Conservation (phyloP, 371 early-diverging fungal genomes). For the Syncephalastrum sp. region DNA sequence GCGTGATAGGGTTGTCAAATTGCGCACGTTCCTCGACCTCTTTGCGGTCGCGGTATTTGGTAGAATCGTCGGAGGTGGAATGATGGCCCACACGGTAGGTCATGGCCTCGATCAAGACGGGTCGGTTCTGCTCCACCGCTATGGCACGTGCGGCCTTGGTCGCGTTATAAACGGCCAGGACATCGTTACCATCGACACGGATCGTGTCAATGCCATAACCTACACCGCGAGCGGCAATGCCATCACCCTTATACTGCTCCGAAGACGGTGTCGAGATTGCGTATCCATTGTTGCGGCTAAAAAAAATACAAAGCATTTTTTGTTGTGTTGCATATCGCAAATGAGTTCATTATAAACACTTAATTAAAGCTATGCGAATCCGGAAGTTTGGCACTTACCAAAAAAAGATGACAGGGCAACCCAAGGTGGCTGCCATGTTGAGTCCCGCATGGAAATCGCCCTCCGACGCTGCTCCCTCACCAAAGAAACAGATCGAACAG, state of each 20-base stretch:
- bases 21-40: constrained; percentile 85
- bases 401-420: constrained; percentile 91
- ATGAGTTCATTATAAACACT: too few relatives aligned
- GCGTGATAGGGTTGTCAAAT: constrained; percentile 87
- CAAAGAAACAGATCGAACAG: constrained; percentile 92
- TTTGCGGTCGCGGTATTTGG: constrained; percentile 78
- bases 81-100: constrained; percentile 97
- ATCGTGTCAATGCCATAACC: constrained; percentile 97
- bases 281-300: constrained; percentile 95
- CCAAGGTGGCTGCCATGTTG: constrained; percentile 94
- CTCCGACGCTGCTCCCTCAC: constrained; percentile 97
- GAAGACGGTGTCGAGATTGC: constrained; percentile 95
- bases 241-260: constrained; percentile 98
- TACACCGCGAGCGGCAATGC: constrained; percentile 89
- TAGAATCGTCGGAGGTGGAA: constrained; percentile 96
- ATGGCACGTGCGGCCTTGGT: constrained; percentile 82
- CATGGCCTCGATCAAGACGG: constrained; percentile 96
- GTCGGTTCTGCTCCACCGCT: constrained; percentile 78
- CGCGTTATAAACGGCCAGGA: constrained; percentile 94
- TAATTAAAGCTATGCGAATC: too few relatives aligned
- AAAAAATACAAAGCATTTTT: background rate
- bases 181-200: constrained; percentile 97
- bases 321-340: background rate
- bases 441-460: constrained; percentile 98
- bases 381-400: constrained; percentile 57